Base-by-base conservation (phyloP, 148 eudicot species). In the Bassia scoparia region DNA sequence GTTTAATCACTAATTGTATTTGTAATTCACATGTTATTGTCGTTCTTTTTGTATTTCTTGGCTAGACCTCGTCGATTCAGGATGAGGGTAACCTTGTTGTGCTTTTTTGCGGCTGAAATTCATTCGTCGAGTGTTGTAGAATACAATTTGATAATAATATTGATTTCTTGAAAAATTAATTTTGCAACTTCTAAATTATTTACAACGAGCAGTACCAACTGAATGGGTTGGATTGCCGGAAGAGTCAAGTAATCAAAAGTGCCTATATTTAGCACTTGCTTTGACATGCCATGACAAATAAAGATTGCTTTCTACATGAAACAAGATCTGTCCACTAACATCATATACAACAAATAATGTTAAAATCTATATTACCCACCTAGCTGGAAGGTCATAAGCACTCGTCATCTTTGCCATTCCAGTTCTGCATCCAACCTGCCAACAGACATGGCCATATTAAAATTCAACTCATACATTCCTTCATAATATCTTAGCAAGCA, bases 321-420 rank as follows among this genome's bases (percentile, higher is more conserved):
- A 37, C 61, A 24, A 58, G 61, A 52, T 58, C 14, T 59, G 14
- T 48, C 34, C 31, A 78, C 24, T 26, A 43, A 41, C 9, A 37
- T 21, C 24, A 50, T 12, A 41, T 24, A 33, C 31, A n/a, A 46
- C 24, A 5, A 52, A 3, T 35, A 2, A 61, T 50, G 17, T 27
- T 35, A 33, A 54, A 77, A 33, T 53, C 46, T 21, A 71, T 44
- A 21, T 43, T 16, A 69, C 73, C 78, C 71, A 92, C 99, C 99
- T 96, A 59, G 99, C 92, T 66, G 99, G 97, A 85, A 96, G 99
- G 78, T 92, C 96, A 80, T 90, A 87, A 35, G 90, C 99, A 81
- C 86, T 88, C 30, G 97, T 90, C 80, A 92, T 89, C 89, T 96
- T 96, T 33, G 99, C 99, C 99, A 96, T 90, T 56, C 99, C 99